phyloP scores from a whole-genome alignment of 345 rosid species.

The Durio zibethinus region DNA sequence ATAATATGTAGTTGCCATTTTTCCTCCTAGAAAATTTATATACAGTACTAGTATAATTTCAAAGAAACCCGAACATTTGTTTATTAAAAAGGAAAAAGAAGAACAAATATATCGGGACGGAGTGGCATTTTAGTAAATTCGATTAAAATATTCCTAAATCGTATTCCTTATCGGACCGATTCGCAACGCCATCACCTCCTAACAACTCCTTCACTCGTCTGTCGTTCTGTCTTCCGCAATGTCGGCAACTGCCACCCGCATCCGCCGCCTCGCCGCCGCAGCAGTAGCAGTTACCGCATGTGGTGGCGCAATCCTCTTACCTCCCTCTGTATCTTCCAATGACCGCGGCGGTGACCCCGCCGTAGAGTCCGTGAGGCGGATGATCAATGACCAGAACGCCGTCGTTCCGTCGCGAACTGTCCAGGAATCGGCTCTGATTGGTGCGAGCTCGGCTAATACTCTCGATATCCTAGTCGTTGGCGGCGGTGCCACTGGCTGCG shows the following conservation, averaged over 20 bases:
- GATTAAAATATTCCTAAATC: too few relatives aligned
- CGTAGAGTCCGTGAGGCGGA: conserved; percentile 42
- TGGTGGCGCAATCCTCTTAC: conserved; percentile 32
- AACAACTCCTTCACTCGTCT: conserved; percentile 5
- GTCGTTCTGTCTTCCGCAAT: conserved; percentile 21
- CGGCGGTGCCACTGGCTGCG: conserved; percentile 97
- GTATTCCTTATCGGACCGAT: conserved; percentile 14
- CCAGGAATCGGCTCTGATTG: conserved; percentile 62
- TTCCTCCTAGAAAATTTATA: too few relatives aligned
- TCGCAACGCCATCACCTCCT: conserved; percentile 22
- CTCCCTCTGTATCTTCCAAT: conserved; percentile 45
- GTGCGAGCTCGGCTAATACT: conserved; percentile 52
- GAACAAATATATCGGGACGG: too few relatives aligned
- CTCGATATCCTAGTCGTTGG: conserved; percentile 89
- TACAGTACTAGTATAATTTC: too few relatives aligned
- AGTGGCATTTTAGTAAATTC: conserved; percentile 16
- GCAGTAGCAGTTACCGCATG: conserved; percentile 42
- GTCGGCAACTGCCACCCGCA: conserved; percentile 47
- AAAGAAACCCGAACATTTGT: too few relatives aligned
- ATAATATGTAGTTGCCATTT: too few relatives aligned
- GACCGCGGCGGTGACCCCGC: conserved; percentile 45
- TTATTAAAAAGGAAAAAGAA: neutral
- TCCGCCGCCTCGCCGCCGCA: conserved; percentile 54
- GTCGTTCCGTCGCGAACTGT: conserved; percentile 64
- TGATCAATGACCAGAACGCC: conserved; percentile 48